Conservation (phyloP, 495 filamentous ascomycete genomes). For the Neurospora sp. region DNA sequence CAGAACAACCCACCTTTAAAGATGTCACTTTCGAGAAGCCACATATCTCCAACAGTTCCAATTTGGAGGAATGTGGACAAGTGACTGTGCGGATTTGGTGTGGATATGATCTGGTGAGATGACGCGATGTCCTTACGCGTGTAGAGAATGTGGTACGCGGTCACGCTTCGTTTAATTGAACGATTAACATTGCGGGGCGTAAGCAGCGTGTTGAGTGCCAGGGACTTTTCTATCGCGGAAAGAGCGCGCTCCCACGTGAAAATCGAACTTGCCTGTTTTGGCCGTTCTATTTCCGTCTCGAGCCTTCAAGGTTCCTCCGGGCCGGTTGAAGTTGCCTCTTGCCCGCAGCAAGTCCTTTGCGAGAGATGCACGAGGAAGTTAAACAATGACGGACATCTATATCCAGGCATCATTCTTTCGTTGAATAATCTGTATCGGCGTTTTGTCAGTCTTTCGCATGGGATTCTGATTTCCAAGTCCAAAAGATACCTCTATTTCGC, state of each 20-base stretch:
- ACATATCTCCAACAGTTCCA: constrained; percentile 32
- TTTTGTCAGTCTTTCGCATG: neutral
- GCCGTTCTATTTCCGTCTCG: neutral
- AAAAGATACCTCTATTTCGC: neutral
- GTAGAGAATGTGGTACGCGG: neutral
- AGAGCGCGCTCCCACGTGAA: constrained; percentile 13
- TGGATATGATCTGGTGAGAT: neutral
- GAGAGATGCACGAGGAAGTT: neutral
- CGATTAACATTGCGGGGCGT: neutral
- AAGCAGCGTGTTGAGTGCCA: constrained; percentile 5
- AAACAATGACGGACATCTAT: neutral
- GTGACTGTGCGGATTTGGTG: neutral
- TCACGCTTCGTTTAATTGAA: neutral
- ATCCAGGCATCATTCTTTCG: neutral
- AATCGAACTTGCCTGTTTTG: neutral
- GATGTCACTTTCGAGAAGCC: constrained; percentile 48
- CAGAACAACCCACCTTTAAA: constrained; percentile 32
- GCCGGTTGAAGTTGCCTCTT: neutral
- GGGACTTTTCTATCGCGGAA: constrained; percentile 6
- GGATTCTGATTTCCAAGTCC: neutral
- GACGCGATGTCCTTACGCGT: neutral
- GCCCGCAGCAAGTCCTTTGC: neutral
- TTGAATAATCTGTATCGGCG: neutral
- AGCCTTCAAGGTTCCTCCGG: neutral
- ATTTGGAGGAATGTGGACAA: neutral